These are phyloP conservation scores for Perkinsus olseni DNA, from an alignment of 169 alveolate genomes.

Conservation along the genomic window DNA sequence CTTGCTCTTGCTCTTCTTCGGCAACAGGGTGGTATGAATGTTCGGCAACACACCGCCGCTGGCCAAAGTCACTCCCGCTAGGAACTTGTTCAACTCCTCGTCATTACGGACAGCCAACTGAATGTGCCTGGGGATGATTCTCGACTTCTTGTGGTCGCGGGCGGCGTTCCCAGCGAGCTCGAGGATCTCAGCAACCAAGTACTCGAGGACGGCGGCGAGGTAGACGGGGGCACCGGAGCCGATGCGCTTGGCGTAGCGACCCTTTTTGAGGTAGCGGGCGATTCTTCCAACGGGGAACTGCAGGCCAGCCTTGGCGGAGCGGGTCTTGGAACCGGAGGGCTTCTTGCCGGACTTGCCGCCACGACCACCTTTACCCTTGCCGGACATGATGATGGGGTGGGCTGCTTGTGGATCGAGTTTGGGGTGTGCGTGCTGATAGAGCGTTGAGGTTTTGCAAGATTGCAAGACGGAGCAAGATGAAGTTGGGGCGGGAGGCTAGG, in stretches of 20 bases:
- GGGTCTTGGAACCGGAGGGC: conserved; percentile 50
- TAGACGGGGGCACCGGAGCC: conserved; percentile 98
- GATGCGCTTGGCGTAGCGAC: conserved; percentile 91
- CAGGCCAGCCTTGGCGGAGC: conserved; percentile 97
- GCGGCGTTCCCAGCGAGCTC: conserved; percentile 97
- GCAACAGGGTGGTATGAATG: conserved; percentile 89
- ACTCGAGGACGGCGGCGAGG: conserved; percentile 93
- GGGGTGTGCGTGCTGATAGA: neutral
- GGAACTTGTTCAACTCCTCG: conserved; percentile 92
- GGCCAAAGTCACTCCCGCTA: conserved; percentile 94
- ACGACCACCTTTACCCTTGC: conserved; percentile 70
- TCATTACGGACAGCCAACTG: conserved; percentile 94
- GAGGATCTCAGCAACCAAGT: conserved; percentile 90
- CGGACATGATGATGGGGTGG: conserved; percentile 46
- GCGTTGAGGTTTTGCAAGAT: neutral
- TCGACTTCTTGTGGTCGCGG: conserved; percentile 88
- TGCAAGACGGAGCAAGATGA: too few relatives aligned
- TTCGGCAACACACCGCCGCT: conserved; percentile 97
- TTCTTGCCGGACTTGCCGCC: conserved; percentile 49
- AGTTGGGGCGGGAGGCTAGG: too few relatives aligned
- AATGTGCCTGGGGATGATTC: conserved; percentile 94
- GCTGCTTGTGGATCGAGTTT: too few relatives aligned
- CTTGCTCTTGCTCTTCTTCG: conserved; percentile 60
- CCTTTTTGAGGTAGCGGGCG: conserved; percentile 88
- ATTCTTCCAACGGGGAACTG: conserved; percentile 97